Evolutionary conservation across 2,329 filamentous ascomycete genomes (phyloP).

Genomic region (Lasiodiplodia sp.): DNA sequence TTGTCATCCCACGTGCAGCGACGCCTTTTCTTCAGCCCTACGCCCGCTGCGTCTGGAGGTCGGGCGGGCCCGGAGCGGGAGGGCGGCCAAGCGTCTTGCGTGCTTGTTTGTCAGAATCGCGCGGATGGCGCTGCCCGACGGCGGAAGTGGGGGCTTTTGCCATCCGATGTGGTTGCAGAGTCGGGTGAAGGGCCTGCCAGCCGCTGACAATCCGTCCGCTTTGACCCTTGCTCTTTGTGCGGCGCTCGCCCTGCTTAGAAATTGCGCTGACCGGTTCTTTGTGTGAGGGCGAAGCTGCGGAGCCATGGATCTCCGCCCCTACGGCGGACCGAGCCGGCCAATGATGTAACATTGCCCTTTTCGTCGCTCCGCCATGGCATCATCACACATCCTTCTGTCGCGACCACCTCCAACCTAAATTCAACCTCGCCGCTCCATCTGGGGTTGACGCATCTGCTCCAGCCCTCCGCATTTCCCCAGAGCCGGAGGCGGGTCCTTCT

Average conservation of each 20-base stretch:
- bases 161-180: constrained; percentile 1
- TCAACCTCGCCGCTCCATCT: constrained; percentile 18
- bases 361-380: constrained; percentile 16
- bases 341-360: constrained; percentile 22
- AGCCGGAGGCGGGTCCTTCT: not conserved
- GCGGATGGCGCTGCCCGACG: constrained; percentile 20
- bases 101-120: constrained; percentile 25
- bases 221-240: constrained; percentile 3
- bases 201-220: constrained; percentile 3
- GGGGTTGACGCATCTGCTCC: constrained; percentile 1
- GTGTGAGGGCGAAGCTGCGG: not conserved
- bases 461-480: constrained; percentile 16
- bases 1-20: constrained; percentile 21
- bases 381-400: constrained; percentile 21
- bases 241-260: not conserved
- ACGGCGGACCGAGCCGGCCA: constrained; percentile 26
- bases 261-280: constrained; percentile 14
- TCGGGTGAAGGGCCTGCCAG: constrained; percentile 4
- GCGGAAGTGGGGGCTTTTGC: constrained; percentile 3
- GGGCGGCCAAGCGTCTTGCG: constrained; percentile 17
- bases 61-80: constrained; percentile 1
- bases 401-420: constrained; percentile 13
- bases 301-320: constrained; percentile 2
- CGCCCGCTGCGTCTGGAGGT: constrained; percentile 12
- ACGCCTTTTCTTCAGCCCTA: constrained; percentile 18